These are phyloP conservation scores for Chalciporus pseudorubinellus DNA, from an alignment of 768 basidiomycete species.

Conservation along the genomic window DNA sequence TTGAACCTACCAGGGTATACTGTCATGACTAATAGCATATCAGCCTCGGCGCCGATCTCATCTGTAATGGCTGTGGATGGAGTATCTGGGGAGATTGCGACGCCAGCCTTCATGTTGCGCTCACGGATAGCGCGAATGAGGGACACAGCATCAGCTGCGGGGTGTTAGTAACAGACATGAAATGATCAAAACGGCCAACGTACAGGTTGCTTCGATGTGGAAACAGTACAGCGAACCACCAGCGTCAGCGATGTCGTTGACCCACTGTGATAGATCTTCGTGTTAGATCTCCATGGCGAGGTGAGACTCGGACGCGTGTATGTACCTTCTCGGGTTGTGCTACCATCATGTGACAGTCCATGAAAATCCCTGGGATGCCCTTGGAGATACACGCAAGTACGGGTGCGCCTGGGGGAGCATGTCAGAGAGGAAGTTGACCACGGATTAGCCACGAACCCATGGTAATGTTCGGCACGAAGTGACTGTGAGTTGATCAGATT, in stretches of 20 bases:
- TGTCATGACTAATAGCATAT: constrained; percentile 98
- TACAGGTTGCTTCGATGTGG: constrained; percentile 91
- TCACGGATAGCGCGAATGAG: constrained; percentile 79
- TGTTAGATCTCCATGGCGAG: not conserved
- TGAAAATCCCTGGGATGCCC: constrained; percentile 90
- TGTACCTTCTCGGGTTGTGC: constrained; percentile 82
- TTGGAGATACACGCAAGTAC: constrained; percentile 83
- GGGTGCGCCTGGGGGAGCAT: constrained; percentile 65
- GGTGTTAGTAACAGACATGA: constrained; percentile 15
- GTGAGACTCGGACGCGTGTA: not conserved
- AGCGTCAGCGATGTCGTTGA: constrained; percentile 91
- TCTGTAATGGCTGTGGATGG: constrained; percentile 86
- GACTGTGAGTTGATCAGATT: constrained; percentile 45
- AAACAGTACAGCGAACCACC: constrained; percentile 96
- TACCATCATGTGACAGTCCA: constrained; percentile 99
- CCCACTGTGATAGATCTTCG: constrained; percentile 62
- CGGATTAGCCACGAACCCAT: constrained; percentile 61
- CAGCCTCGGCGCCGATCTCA: constrained; percentile 75
- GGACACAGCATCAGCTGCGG: constrained; percentile 62
- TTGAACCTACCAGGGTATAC: constrained; percentile 77
- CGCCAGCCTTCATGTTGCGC: constrained; percentile 89
- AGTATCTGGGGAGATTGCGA: constrained; percentile 96
- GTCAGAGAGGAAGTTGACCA: constrained; percentile 11
- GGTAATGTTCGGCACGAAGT: constrained; percentile 98
- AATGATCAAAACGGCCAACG: constrained; percentile 24